phyloP scores from a whole-genome alignment of 768 basidiomycete genomes.

The Porphyrellus cyaneotinctus region DNA sequence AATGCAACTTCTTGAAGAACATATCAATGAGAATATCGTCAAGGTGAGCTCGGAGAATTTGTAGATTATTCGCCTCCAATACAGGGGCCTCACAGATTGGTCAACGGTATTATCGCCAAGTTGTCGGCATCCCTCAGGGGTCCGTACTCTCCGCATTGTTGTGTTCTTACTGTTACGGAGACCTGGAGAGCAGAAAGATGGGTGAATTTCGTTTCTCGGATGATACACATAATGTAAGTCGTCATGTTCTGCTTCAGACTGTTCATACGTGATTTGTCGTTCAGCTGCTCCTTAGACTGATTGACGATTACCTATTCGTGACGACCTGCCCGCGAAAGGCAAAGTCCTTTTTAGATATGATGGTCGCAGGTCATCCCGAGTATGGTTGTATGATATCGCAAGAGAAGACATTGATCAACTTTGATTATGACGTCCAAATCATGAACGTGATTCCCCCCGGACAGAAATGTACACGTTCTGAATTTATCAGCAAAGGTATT shows the following conservation, averaged over 20 bases:
- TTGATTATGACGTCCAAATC: slow-evolving; percentile 56
- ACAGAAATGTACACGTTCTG: slow-evolving; percentile 36
- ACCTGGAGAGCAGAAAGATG: slow-evolving; percentile 63
- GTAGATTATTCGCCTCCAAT: background rate
- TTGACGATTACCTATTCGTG: slow-evolving; percentile 94
- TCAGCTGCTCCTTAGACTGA: slow-evolving; percentile 75
- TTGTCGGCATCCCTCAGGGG: slow-evolving; percentile 95
- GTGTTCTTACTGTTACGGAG: slow-evolving; percentile 93
- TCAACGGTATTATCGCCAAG: slow-evolving; percentile 75
- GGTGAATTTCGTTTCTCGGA: slow-evolving; percentile 44
- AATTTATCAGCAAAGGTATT: background rate
- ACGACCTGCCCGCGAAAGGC: slow-evolving; percentile 65
- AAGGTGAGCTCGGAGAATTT: slow-evolving; percentile 46
- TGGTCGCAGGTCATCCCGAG: slow-evolving; percentile 85
- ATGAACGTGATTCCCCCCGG: slow-evolving; percentile 49
- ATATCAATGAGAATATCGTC: slow-evolving; percentile 90
- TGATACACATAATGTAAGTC: slow-evolving; percentile 59
- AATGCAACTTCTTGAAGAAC: slow-evolving; percentile 75
- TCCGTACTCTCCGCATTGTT: slow-evolving; percentile 92
- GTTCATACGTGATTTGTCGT: background rate
- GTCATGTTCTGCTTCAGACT: background rate
- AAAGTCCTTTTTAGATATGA: slow-evolving; percentile 61
- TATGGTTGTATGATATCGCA: slow-evolving; percentile 90
- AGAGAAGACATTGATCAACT: slow-evolving; percentile 89
- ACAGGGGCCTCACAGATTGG: slow-evolving; percentile 56